phyloP scores from a whole-genome alignment of 768 basidiomycete genomes.

The Pleurotus sapidus region DNA sequence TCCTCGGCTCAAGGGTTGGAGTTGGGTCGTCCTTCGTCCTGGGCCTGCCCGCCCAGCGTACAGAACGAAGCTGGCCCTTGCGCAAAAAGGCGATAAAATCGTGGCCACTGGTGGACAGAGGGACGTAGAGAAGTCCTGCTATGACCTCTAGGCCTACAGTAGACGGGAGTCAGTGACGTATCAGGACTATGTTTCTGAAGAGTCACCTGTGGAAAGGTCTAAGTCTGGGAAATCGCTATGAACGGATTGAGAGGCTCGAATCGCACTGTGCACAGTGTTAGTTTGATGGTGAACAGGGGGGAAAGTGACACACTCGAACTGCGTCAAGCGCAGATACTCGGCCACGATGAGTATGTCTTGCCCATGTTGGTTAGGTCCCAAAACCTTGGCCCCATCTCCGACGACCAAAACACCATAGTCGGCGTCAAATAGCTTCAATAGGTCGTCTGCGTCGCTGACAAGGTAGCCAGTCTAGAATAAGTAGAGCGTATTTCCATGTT shows the following conservation, averaged over 20 bases:
- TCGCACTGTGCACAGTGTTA: constrained; percentile 35
- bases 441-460: constrained; percentile 77
- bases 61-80: constrained; percentile 68
- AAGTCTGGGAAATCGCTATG: constrained; percentile 72
- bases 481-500: neutral
- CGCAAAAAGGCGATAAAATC: constrained; percentile 83
- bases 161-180: neutral
- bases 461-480: constrained; percentile 60
- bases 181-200: neutral
- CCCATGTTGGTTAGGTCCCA: constrained; percentile 67
- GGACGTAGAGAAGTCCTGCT: constrained; percentile 73
- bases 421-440: constrained; percentile 75
- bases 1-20: constrained; percentile 65
- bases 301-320: constrained; percentile 50
- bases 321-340: constrained; percentile 74
- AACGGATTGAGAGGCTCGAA: constrained; percentile 71
- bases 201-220: constrained; percentile 43
- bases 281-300: too few relatives aligned
- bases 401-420: constrained; percentile 72
- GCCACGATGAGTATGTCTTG: constrained; percentile 79
- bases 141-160: constrained; percentile 53
- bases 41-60: constrained; percentile 80
- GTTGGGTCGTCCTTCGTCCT: constrained; percentile 35
- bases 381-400: constrained; percentile 68
- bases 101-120: constrained; percentile 65